A percentile compares a stretch with the other conserved stretches of the same genome.
Evolutionary conservation across 352 stramenopile species (phyloP).

Genomic region (Phytophthora meadii): DNA sequence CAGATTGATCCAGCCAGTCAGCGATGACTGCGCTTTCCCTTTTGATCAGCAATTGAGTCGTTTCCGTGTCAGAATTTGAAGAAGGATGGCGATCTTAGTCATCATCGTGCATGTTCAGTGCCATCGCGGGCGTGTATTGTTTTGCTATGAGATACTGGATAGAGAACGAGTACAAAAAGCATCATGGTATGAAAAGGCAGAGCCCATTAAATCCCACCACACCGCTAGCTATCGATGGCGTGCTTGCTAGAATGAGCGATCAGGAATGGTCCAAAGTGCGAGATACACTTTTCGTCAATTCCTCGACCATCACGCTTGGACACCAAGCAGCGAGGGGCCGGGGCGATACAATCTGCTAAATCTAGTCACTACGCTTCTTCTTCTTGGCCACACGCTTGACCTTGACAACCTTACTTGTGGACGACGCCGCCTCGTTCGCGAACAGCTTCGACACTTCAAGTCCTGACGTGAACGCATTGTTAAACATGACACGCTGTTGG

Average conservation of each 20-base stretch:
- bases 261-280: conserved; percentile 15
- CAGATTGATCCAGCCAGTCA: not conserved
- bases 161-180: conserved; percentile 37
- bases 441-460: conserved; percentile 91
- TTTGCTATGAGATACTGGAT: conserved; percentile 37
- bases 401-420: conserved; percentile 79
- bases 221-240: conserved; percentile 11
- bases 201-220: conserved; percentile 8
- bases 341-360: conserved; percentile 20
- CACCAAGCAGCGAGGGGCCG: not conserved
- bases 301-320: not conserved
- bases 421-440: conserved; percentile 82
- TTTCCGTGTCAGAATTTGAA: not conserved
- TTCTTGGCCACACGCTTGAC: conserved; percentile 90
- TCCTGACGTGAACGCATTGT: conserved; percentile 89
- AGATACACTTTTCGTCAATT: conserved; percentile 5
- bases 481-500: conserved; percentile 92
- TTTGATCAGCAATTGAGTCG: not conserved
- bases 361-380: conserved; percentile 75
- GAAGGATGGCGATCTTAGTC: not conserved
- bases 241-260: conserved; percentile 5
- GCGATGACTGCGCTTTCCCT: not conserved
- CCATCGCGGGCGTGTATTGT: conserved; percentile 32
- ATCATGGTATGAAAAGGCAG: conserved; percentile 23
- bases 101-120: conserved; percentile 18